Conservation (phyloP, 2,329 filamentous ascomycete species). For the Stagonosporopsis chrysanthemi region DNA sequence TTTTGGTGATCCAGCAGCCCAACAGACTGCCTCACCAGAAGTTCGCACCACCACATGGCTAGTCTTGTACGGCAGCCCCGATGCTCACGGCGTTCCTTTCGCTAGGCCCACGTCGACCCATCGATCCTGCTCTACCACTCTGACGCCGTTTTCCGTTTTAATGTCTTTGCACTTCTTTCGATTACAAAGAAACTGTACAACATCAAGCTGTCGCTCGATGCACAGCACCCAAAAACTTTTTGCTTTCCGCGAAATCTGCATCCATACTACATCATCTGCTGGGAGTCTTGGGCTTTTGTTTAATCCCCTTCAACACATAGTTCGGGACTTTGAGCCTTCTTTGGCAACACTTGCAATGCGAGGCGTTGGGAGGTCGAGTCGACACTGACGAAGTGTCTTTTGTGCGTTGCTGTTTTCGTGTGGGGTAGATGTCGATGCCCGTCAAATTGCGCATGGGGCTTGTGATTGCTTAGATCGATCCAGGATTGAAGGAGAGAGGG, state of each 20-base stretch:
- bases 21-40: constrained; percentile 31
- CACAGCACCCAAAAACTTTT: constrained; percentile 21
- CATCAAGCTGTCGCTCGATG: constrained; percentile 16
- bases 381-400: constrained; percentile 15
- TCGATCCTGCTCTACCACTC: constrained; percentile 7
- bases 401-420: constrained; percentile 7
- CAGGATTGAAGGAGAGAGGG: not conserved
- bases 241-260: constrained; percentile 13
- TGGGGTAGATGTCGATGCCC: constrained; percentile 13
- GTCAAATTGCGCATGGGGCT: constrained; percentile 28
- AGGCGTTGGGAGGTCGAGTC: constrained; percentile 12
- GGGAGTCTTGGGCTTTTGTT: constrained; percentile 25
- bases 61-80: constrained; percentile 24
- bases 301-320: constrained; percentile 12
- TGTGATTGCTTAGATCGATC: constrained; percentile 15
- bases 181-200: constrained; percentile 22
- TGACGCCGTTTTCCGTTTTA: constrained; percentile 8
- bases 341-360: constrained; percentile 20
- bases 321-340: constrained; percentile 7
- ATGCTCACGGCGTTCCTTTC: constrained; percentile 44
- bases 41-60: constrained; percentile 24
- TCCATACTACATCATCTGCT: constrained; percentile 29
- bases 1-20: constrained; percentile 37
- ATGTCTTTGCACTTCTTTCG: constrained; percentile 16
- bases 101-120: constrained; percentile 45